Conservation (phyloP, 371 early-diverging fungal genomes). For the Smittium mucronatum region DNA sequence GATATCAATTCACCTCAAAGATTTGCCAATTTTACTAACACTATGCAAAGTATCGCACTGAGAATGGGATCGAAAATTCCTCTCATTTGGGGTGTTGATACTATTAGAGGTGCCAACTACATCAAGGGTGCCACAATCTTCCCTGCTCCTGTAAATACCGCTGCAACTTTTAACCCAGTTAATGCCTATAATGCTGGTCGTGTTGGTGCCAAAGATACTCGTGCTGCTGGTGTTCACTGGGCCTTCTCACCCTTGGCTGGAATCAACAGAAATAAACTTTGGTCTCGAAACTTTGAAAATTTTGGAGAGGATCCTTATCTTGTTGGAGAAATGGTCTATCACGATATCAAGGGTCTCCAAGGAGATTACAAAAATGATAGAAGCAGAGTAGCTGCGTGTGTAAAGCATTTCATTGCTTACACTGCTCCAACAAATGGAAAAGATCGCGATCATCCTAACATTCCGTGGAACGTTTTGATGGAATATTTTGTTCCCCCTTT, state of each 20-base stretch:
- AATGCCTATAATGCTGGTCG: slow-evolving; percentile 36
- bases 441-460: slow-evolving; percentile 45
- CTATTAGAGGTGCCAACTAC: no score
- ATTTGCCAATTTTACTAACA: slow-evolving; percentile 33
- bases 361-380: slow-evolving; percentile 45
- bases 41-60: slow-evolving; percentile 32
- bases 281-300: no score
- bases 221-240: slow-evolving; percentile 42
- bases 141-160: slow-evolving; percentile 37
- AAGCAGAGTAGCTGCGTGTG: slow-evolving; percentile 38
- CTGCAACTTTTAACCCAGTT: slow-evolving; percentile 38
- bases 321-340: slow-evolving; percentile 38
- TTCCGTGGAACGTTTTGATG: slow-evolving; percentile 43
- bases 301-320: slow-evolving; percentile 50
- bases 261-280: slow-evolving; percentile 47
- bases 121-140: slow-evolving; percentile 44
- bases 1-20: no score
- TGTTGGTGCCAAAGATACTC: slow-evolving; percentile 41
- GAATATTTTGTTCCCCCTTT: slow-evolving; percentile 51
- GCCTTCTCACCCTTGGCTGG: slow-evolving; percentile 53
- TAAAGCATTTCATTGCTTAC: slow-evolving; percentile 45
- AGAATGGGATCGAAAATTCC: slow-evolving; percentile 31
- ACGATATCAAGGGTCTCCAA: slow-evolving; percentile 44
- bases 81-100: slow-evolving; percentile 41
- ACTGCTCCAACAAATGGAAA: slow-evolving; percentile 38